Evolutionary conservation across 805 yeast species (phyloP), one percentile per base, ranked within the genome.

Genomic region (Monosporozyma servazzii): DNA sequence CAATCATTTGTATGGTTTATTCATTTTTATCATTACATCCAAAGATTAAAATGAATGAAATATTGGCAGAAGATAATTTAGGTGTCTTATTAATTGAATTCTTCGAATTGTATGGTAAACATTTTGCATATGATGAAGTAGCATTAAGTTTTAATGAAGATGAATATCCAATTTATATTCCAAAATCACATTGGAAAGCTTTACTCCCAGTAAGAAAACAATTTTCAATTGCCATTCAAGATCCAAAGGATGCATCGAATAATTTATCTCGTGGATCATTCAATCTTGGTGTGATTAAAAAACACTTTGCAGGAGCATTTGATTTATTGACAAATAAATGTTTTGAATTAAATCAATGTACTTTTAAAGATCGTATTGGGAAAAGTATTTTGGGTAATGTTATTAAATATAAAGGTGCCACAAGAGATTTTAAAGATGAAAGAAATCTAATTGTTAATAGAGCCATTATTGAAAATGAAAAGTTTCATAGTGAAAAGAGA

Each of bases 51-150:
- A 79, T 93, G 0, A 76, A 79, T 5, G 79, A 80, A 44, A 84
- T 89, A 51, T 74, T 78, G 47, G 81, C 89, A 1, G 58, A 77
- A 55, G 84, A 84, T 37, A 91, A 91, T 63, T 67, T 91, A 54
- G 99, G 99, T 3, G 84, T 88, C 2, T 69, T 93, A 40, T 70
- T 91, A 51, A 86, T 93, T 48, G 98, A 93, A 65, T 91, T 93
- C 61, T 90, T 93, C 65, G 96, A 91, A 65, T 73, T 89, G 10
- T 91, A 90, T 63, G 99, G 99, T 10, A 77, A 85, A 55, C 83
- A 87, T 61, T 91, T 91, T 68, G 88, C 91, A 29, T 89, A 88
- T 64, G 93, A 87, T 61, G 73, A 77, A 51, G 82, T 86, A 51
- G 90, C 85, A 1, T 73, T 91, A 15, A 79, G 84, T 3, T 81